A percentile compares a stretch with the other conserved stretches of the same genome.
These are phyloP conservation scores for Didymella pomorum DNA, from an alignment of 2,329 filamentous ascomycete genomes.

Conservation along the genomic window DNA sequence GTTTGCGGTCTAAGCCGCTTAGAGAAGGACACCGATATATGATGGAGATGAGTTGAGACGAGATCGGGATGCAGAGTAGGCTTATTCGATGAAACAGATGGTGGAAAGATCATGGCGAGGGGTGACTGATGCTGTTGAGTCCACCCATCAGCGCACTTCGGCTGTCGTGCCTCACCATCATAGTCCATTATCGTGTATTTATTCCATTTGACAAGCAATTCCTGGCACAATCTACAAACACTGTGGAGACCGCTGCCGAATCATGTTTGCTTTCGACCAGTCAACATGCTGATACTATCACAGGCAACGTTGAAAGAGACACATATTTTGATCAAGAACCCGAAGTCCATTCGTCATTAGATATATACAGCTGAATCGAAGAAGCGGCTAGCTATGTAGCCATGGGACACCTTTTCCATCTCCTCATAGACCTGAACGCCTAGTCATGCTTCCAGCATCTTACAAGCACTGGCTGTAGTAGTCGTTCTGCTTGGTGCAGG, in stretches of 20 bases:
- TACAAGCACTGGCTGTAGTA: conserved; percentile 59
- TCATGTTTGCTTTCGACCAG: not conserved
- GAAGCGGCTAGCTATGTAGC: not conserved
- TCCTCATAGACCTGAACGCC: not conserved
- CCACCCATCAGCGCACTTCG: not conserved
- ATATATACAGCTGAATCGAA: conserved; percentile 26
- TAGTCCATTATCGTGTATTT: not conserved
- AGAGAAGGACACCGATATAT: too few relatives aligned
- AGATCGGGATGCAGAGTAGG: too few relatives aligned
- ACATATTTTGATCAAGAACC: conserved; percentile 1
- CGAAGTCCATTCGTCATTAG: conserved; percentile 15
- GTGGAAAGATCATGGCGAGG: not conserved
- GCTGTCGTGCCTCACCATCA: not conserved
- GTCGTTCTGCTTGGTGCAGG: conserved; percentile 53
- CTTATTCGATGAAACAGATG: too few relatives aligned
- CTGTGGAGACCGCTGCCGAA: not conserved
- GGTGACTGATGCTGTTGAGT: not conserved
- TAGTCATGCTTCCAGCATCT: not conserved
- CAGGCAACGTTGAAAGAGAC: not conserved
- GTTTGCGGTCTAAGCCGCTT: too few relatives aligned
- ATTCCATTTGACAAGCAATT: not conserved
- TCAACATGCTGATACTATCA: not conserved
- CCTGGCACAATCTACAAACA: not conserved
- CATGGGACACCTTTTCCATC: conserved; percentile 4
- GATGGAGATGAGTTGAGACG: too few relatives aligned